phyloP scores from a whole-genome alignment of 78 protist species.

The Dictyostelium capitatum region DNA sequence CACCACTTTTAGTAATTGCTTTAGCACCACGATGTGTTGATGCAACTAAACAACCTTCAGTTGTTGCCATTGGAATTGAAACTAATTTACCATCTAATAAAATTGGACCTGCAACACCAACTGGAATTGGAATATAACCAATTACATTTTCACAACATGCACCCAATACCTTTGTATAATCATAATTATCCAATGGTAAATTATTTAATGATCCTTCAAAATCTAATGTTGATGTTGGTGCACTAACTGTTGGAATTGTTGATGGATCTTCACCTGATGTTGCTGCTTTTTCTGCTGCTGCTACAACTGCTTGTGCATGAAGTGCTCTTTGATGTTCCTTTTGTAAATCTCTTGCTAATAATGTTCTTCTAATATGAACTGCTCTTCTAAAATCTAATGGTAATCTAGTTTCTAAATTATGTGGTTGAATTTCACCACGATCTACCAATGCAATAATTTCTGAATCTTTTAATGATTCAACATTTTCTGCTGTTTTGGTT shows the following conservation, averaged over 20 bases:
- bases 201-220: slow-evolving; percentile 30
- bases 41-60: slow-evolving; percentile 96
- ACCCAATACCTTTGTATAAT: slow-evolving; percentile 86
- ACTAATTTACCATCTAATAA: slow-evolving; percentile 80
- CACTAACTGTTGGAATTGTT: slow-evolving; percentile 34
- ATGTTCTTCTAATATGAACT: slow-evolving; percentile 70
- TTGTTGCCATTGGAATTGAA: slow-evolving; percentile 95
- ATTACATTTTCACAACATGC: slow-evolving; percentile 94
- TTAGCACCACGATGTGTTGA: slow-evolving; percentile 90
- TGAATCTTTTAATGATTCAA: slow-evolving; percentile 34
- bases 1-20: slow-evolving; percentile 87
- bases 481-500: slow-evolving; percentile 14
- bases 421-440: slow-evolving; percentile 79
- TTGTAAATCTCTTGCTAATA: slow-evolving; percentile 59
- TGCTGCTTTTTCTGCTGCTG: slow-evolving; percentile 75
- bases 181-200: slow-evolving; percentile 85
- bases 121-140: slow-evolving; percentile 95
- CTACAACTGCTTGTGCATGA: slow-evolving; percentile 71
- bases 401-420: slow-evolving; percentile 57
- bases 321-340: slow-evolving; percentile 66
- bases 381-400: slow-evolving; percentile 61
- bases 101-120: slow-evolving; percentile 95
- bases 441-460: slow-evolving; percentile 75
- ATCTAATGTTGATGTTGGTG: slow-evolving; percentile 36
- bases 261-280: slow-evolving; percentile 82